Percentiles rank a stretch among this genome's conserved stretches.
phyloP scores from a whole-genome alignment of 345 rosid species.

The Pugionium dolabratum region DNA sequence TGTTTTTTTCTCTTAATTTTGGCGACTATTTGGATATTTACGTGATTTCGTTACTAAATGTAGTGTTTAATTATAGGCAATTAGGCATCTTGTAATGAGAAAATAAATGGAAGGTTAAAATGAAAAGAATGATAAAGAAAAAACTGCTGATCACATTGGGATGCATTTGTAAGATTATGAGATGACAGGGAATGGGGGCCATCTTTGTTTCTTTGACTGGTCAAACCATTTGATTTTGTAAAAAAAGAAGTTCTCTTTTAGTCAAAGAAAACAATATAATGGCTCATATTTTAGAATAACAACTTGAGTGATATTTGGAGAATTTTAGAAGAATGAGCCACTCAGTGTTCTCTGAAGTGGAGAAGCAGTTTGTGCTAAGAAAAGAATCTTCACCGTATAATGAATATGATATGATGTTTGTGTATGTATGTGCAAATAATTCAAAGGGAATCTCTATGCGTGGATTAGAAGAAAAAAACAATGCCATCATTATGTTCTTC shows the following conservation, averaged over 20 bases:
- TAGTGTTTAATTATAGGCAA: too few relatives aligned
- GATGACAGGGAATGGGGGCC: constrained; percentile 30
- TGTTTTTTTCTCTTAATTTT: constrained; percentile 7
- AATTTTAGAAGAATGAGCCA: constrained; percentile 42
- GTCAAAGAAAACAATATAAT: too few relatives aligned
- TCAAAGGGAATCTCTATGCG: constrained; percentile 41
- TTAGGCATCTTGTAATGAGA: too few relatives aligned
- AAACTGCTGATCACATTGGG: constrained; percentile 32
- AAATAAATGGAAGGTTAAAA: too few relatives aligned
- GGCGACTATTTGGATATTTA: constrained; percentile 16
- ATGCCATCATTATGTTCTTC: constrained; percentile 31
- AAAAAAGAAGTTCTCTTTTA: too few relatives aligned
- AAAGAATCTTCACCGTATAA: constrained; percentile 49
- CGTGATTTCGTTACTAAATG: not conserved
- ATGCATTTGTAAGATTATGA: constrained; percentile 35
- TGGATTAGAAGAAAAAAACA: constrained; percentile 28
- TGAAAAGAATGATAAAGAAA: constrained; percentile 28
- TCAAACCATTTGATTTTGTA: constrained; percentile 28
- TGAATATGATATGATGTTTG: constrained; percentile 28
- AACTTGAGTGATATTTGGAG: constrained; percentile 35
- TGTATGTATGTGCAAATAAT: constrained; percentile 33
- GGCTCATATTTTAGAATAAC: not conserved
- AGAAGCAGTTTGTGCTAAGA: constrained; percentile 47
- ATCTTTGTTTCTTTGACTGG: constrained; percentile 35
- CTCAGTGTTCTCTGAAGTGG: constrained; percentile 36